Conservation (phyloP, 371 early-diverging fungal genomes). For the Lichtheimia hyalospora region DNA sequence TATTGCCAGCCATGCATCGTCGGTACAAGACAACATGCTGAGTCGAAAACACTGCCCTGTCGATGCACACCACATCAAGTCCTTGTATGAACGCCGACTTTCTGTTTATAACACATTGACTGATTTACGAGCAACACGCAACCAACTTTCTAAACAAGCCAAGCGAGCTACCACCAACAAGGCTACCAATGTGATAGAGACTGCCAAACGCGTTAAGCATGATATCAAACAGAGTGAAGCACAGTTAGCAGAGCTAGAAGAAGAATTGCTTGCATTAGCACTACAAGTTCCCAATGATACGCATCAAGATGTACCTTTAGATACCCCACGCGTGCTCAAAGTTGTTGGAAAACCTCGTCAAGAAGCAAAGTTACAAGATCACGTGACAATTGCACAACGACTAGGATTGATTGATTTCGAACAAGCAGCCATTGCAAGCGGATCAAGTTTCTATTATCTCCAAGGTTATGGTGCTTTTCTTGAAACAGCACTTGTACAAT, state of each 20-base stretch:
- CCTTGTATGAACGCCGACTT: slow-evolving; percentile 52
- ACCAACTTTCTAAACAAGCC: slow-evolving; percentile 39
- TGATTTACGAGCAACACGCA: slow-evolving; percentile 47
- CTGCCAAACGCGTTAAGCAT: slow-evolving; percentile 18
- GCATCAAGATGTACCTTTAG: slow-evolving; percentile 58
- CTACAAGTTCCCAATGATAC: slow-evolving; percentile 74
- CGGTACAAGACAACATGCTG: slow-evolving; percentile 51
- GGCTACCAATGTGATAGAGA: slow-evolving; percentile 8
- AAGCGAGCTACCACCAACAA: neutral
- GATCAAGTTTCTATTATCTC: slow-evolving; percentile 86
- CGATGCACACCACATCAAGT: slow-evolving; percentile 39
- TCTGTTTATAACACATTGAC: slow-evolving; percentile 33
- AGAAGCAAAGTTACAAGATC: slow-evolving; percentile 54
- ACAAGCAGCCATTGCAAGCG: slow-evolving; percentile 80
- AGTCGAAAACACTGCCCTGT: slow-evolving; percentile 54
- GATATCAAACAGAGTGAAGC: slow-evolving; percentile 40
- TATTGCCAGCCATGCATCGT: slow-evolving; percentile 53
- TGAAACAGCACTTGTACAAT: slow-evolving; percentile 86
- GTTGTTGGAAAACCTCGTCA: slow-evolving; percentile 37
- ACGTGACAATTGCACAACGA: slow-evolving; percentile 61
- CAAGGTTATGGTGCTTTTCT: slow-evolving; percentile 81
- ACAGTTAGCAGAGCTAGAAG: slow-evolving; percentile 32
- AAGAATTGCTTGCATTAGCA: slow-evolving; percentile 50
- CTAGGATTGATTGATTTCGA: slow-evolving; percentile 81
- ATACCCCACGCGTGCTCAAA: slow-evolving; percentile 50